These are phyloP conservation scores for Trichophyton schoenleinii DNA, from an alignment of 2,329 filamentous ascomycete genomes.

Conservation along the genomic window DNA sequence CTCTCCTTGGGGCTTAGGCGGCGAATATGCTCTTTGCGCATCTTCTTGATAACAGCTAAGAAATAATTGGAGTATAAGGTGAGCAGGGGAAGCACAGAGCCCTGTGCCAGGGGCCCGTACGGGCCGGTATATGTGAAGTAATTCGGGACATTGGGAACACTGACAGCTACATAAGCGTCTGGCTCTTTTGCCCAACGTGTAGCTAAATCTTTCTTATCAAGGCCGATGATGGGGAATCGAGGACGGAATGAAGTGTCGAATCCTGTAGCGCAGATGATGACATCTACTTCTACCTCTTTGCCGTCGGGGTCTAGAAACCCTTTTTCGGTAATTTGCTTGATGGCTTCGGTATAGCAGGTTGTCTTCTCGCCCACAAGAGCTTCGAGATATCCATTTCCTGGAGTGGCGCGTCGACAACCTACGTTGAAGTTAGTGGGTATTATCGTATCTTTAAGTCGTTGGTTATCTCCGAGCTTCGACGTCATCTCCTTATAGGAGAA, in stretches of 20 bases:
- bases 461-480: slow-evolving; percentile 10
- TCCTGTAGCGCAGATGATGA: slow-evolving; percentile 57
- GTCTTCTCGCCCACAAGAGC: slow-evolving; percentile 18
- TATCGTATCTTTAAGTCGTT: slow-evolving; percentile 11
- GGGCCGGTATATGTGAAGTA: slow-evolving; percentile 15
- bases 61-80: slow-evolving; percentile 12
- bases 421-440: slow-evolving; percentile 21
- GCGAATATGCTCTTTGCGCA: slow-evolving; percentile 13
- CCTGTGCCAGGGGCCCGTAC: slow-evolving; percentile 12
- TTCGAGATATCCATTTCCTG: slow-evolving; percentile 28
- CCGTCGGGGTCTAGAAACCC: slow-evolving; percentile 37
- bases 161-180: slow-evolving; percentile 11
- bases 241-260: slow-evolving; percentile 41
- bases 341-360: slow-evolving; percentile 11
- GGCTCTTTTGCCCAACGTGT: slow-evolving; percentile 10
- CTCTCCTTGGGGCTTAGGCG: slow-evolving; percentile 11
- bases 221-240: slow-evolving; percentile 11
- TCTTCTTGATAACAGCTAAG: slow-evolving; percentile 12
- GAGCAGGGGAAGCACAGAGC: slow-evolving; percentile 10
- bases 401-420: slow-evolving; percentile 28
- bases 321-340: slow-evolving; percentile 12
- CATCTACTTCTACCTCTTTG: slow-evolving; percentile 45
- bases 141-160: slow-evolving; percentile 12
- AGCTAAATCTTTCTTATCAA: slow-evolving; percentile 9
- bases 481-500: slow-evolving; percentile 12